Conservation (phyloP, 345 rosid genomes). For the Gossypium thurberi region DNA sequence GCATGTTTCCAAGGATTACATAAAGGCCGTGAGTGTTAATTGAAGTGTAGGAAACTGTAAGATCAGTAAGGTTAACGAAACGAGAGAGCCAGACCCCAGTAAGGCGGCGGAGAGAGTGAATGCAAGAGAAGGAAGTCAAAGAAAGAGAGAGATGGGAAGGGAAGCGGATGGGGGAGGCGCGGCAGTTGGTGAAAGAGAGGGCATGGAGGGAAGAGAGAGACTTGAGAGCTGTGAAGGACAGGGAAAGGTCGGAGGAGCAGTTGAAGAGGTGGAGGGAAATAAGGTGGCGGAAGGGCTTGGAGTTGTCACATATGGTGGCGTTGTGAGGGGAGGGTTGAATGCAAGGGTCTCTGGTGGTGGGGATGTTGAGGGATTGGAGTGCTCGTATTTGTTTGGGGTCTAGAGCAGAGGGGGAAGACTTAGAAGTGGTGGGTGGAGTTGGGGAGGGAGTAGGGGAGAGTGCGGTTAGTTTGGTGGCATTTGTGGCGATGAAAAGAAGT, state of each 20-base stretch:
- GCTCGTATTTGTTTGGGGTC: constrained; percentile 78
- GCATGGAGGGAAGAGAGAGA: constrained; percentile 64
- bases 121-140: constrained; percentile 56
- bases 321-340: constrained; percentile 32
- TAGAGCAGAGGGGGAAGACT: constrained; percentile 37
- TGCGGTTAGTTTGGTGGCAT: constrained; percentile 12
- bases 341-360: constrained; percentile 62
- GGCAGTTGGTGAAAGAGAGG: constrained; percentile 70
- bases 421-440: constrained; percentile 22
- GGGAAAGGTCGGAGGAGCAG: constrained; percentile 57
- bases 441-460: constrained; percentile 26
- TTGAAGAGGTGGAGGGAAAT: constrained; percentile 66
- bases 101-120: constrained; percentile 55
- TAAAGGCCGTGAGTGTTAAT: constrained; percentile 59
- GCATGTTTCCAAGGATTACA: constrained; percentile 69
- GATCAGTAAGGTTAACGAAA: constrained; percentile 70
- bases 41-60: constrained; percentile 52
- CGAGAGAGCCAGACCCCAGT: constrained; percentile 65
- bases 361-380: constrained; percentile 65
- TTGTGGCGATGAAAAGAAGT: constrained; percentile 19
- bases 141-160: constrained; percentile 59
- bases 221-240: constrained; percentile 62
- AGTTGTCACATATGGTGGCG: constrained; percentile 50
- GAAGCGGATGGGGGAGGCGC: constrained; percentile 43
- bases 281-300: constrained; percentile 71